Evolutionary conservation across 2,329 filamentous ascomycete genomes (phyloP).

Genomic region (Orbilia brochopaga): DNA sequence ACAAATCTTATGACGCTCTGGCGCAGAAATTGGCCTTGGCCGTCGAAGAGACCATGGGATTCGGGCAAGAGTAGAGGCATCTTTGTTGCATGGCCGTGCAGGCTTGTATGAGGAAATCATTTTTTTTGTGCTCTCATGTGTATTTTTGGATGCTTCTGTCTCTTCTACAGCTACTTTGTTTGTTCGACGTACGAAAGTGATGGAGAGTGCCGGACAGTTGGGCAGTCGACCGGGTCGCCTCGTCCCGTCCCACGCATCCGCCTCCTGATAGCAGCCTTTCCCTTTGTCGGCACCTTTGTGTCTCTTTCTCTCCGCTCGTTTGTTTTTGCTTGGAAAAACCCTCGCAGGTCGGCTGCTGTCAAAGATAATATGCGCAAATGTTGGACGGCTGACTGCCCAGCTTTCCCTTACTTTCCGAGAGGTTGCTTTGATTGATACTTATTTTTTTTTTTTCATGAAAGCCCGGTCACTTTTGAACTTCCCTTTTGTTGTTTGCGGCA

Average conservation of each 20-base stretch:
- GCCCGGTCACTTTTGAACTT: slow-evolving; percentile 13
- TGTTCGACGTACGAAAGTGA: slow-evolving; percentile 31
- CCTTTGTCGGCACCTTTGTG: neutral
- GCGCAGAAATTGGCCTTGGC: slow-evolving; percentile 92
- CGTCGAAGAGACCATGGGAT: slow-evolving; percentile 98
- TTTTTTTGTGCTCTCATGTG: slow-evolving; percentile 17
- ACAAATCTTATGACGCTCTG: slow-evolving; percentile 84
- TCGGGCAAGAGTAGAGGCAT: slow-evolving; percentile 83
- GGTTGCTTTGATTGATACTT: neutral
- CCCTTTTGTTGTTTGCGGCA: slow-evolving; percentile 25
- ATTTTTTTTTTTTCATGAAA: slow-evolving; percentile 21
- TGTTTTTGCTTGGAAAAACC: neutral
- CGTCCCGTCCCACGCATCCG: slow-evolving; percentile 32
- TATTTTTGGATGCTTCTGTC: slow-evolving; percentile 15
- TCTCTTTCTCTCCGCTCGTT: neutral
- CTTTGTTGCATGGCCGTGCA: slow-evolving; percentile 30
- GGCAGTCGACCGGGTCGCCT: slow-evolving; percentile 21
- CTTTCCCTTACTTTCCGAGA: slow-evolving; percentile 8
- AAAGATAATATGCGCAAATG: neutral
- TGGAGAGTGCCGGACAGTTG: slow-evolving; percentile 15
- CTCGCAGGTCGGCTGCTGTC: neutral
- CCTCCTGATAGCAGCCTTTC: slow-evolving; percentile 21
- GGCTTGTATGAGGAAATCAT: slow-evolving; percentile 31
- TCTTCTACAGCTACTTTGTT: slow-evolving; percentile 20
- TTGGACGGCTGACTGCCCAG: neutral